Evolutionary conservation across 2,329 filamentous ascomycete genomes (phyloP).

Genomic region (Fusarium vanettenii): DNA sequence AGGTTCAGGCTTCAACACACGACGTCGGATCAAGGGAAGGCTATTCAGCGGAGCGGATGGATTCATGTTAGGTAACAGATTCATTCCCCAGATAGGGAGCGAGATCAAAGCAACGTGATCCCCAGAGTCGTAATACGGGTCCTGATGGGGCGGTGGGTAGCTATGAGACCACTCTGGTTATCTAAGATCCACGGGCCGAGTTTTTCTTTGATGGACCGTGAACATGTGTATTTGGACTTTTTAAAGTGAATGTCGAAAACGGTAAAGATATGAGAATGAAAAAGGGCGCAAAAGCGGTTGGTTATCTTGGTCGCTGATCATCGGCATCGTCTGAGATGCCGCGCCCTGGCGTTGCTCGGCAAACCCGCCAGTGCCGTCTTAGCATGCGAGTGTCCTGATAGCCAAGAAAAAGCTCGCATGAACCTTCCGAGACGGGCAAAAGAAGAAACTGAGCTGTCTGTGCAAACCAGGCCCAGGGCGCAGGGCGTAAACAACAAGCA

Average conservation of each 20-base stretch:
- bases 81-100: conserved; percentile 26
- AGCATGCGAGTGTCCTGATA: not conserved
- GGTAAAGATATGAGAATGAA: not conserved
- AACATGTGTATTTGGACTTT: not conserved
- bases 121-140: conserved; percentile 8
- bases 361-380: not conserved
- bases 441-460: not conserved
- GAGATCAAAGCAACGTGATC: conserved; percentile 12
- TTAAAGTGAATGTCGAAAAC: not conserved
- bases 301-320: not conserved
- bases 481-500: not conserved
- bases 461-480: not conserved
- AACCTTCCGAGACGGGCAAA: not conserved
- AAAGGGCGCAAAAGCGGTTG: not conserved
- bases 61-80: conserved; percentile 32
- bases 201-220: not conserved
- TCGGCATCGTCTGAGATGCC: not conserved
- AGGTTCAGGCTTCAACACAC: conserved; percentile 17
- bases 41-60: conserved; percentile 25
- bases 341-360: not conserved
- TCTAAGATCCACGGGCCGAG: not conserved
- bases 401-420: conserved; percentile 4
- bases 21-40: conserved; percentile 26
- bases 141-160: conserved; percentile 2
- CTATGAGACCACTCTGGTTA: conserved; percentile 1